These are phyloP conservation scores for Agaricus subrufescens DNA, from an alignment of 768 basidiomycete species.

Conservation along the genomic window DNA sequence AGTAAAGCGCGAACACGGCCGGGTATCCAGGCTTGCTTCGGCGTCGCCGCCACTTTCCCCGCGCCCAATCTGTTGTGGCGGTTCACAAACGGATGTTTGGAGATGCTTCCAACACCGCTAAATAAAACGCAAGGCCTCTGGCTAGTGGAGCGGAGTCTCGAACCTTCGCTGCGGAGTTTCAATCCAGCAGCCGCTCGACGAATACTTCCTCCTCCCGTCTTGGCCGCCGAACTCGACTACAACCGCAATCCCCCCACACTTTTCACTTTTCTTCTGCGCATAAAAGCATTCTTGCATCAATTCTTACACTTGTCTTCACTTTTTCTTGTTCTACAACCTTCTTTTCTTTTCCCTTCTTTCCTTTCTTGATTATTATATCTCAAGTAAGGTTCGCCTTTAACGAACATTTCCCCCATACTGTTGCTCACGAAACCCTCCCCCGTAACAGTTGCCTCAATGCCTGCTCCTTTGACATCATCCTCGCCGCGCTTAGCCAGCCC, in stretches of 20 bases:
- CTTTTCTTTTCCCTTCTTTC: conserved; percentile 18
- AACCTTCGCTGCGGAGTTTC: conserved; percentile 15
- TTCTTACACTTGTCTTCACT: conserved; percentile 12
- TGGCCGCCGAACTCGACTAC: conserved; percentile 28
- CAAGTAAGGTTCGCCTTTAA: conserved; percentile 28
- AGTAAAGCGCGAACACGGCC: not conserved
- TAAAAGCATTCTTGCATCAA: conserved; percentile 11
- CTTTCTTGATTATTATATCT: conserved; percentile 13
- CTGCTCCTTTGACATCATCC: conserved; percentile 34
- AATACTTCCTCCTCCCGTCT: conserved; percentile 18
- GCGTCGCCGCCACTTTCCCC: too few species aligned
- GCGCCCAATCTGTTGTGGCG: too few species aligned
- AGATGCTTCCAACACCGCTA: too few species aligned
- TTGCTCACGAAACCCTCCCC: conserved; percentile 9
- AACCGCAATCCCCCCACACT: conserved; percentile 19
- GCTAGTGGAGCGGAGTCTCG: conserved; percentile 9
- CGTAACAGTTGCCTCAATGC: conserved; percentile 35
- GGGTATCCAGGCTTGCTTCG: too few species aligned
- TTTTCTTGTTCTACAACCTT: conserved; percentile 16
- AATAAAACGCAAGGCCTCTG: too few species aligned
- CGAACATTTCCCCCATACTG: conserved; percentile 6
- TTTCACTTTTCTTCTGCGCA: conserved; percentile 10
- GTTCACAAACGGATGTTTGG: too few species aligned
- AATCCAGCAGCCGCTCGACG: conserved; percentile 18
- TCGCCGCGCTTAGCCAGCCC: conserved; percentile 27